Evolutionary conservation across 495 filamentous ascomycete species (phyloP), one percentile per base, ranked within the genome.

Genomic region (Tuber magnatum): DNA sequence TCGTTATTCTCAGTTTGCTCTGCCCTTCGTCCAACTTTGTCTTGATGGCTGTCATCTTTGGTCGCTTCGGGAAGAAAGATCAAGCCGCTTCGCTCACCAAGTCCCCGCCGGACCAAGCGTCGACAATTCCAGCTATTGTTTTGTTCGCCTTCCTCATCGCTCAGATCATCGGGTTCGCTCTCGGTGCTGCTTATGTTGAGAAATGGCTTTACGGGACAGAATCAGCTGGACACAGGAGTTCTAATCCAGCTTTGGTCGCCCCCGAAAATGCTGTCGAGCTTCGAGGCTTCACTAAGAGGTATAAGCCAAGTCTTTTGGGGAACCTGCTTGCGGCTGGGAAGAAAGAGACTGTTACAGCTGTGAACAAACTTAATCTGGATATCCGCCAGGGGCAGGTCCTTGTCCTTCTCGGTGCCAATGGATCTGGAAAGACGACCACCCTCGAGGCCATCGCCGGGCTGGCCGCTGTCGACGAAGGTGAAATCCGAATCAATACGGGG

Each of bases 401-500:
- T 79, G 91, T 93, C 3, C 85, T 97, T 1, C 86, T 97, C 3
- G 93, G 93, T 28, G 92, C 93, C 3, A 97, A 97, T 83, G 93
- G 93, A 68, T 91, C 89, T 73, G 93, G 93, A 71, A 97, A 97
- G 83, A 91, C 89, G 69, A 97, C 93, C 0, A 95, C 94, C 0
- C 87, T 97, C 16, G 92, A 97, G 77, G 89, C 90, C 20, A 92
- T 97, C 73, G 92, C 92, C 56, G 93, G 93, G 0, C 87, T 93
- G 41, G 90, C 89, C 73, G 90, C 89, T 73, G 84, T 93, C 24
- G 90, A 90, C 0, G 87, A 86, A 70, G 93, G 93, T 4, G 85
- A 85, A 7, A 94, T 96, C 80, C 68, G 71, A 16, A 77, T 83
- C 43, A 88, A 86, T 24, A 88, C 95, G 41, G 88, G 91, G 78